Evolutionary conservation across 495 filamentous ascomycete species (phyloP).

Genomic region (Aspergillus incahuasiensis): DNA sequence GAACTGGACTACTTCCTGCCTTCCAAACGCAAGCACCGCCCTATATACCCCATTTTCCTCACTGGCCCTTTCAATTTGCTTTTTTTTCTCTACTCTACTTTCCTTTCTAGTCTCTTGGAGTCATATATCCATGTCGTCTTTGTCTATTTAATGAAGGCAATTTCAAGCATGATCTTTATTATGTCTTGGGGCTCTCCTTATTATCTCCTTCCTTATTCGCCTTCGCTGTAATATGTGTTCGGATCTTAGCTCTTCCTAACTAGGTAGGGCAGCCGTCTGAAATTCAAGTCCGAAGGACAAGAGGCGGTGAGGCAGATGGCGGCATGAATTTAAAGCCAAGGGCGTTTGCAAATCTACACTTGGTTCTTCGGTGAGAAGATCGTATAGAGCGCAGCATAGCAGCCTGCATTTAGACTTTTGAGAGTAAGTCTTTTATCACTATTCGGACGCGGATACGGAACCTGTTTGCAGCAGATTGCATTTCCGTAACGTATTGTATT

Average conservation of each 20-base stretch:
- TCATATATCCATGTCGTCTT: slow-evolving; percentile 1
- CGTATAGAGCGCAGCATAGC: background rate
- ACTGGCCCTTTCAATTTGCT: background rate
- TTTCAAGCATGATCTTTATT: slow-evolving; percentile 4
- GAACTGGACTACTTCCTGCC: slow-evolving; percentile 10
- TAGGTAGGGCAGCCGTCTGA: background rate
- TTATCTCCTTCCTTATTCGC: background rate
- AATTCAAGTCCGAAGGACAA: background rate
- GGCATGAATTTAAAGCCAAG: background rate
- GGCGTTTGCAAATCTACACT: background rate
- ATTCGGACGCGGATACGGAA: background rate
- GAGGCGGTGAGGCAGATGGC: background rate
- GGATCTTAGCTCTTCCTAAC: too few species aligned
- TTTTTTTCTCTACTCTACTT: background rate
- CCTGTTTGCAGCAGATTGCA: background rate
- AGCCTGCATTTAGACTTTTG: too few species aligned
- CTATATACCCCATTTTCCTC: slow-evolving; percentile 13
- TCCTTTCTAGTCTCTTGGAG: background rate
- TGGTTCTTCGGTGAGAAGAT: background rate
- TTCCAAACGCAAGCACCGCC: slow-evolving; percentile 6
- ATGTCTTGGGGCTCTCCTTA: background rate
- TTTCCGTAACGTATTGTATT: background rate
- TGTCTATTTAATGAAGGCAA: background rate
- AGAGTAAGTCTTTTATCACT: too few species aligned
- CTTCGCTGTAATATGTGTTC: slow-evolving; percentile 2